Conservation (phyloP, 768 basidiomycete species). For the Termitomyces sp. region DNA sequence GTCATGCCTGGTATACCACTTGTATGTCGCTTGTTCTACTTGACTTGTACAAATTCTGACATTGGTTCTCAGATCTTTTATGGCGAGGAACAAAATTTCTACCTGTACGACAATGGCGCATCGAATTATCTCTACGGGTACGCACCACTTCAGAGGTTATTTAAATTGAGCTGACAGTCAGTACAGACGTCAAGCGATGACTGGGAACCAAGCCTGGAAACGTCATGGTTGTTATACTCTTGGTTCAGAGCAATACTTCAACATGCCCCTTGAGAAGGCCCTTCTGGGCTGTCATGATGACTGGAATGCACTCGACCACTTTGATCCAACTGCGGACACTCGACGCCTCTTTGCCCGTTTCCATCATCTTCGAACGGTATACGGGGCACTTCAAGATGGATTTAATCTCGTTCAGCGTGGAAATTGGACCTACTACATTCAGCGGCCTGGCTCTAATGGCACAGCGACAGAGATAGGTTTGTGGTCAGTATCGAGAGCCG, state of each 20-base stretch:
- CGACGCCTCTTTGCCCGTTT: conserved; percentile 75
- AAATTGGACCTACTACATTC: conserved; percentile 78
- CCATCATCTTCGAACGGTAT: conserved; percentile 62
- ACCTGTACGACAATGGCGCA: conserved; percentile 83
- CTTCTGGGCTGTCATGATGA: conserved; percentile 83
- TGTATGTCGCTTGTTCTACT: conserved; percentile 33
- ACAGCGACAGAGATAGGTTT: conserved; percentile 85
- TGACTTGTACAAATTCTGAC: not conserved
- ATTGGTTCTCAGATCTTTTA: conserved; percentile 57
- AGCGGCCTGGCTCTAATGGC: conserved; percentile 80
- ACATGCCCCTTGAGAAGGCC: conserved; percentile 80
- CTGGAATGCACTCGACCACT: conserved; percentile 93
- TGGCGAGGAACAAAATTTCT: conserved; percentile 92
- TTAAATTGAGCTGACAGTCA: not conserved
- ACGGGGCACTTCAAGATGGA: conserved; percentile 80
- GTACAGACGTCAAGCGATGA: conserved; percentile 87
- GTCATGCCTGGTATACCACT: conserved; percentile 87
- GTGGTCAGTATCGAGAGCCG: conserved; percentile 75
- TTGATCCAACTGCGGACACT: conserved; percentile 82
- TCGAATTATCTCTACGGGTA: conserved; percentile 90
- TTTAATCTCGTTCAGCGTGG: conserved; percentile 79
- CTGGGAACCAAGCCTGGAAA: conserved; percentile 81
- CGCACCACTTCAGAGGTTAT: conserved; percentile 15
- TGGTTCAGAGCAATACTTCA: conserved; percentile 91
- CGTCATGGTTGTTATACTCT: conserved; percentile 90